Evolutionary conservation across 2,329 filamentous ascomycete species (phyloP).

Genomic region (Beauveria sp.): DNA sequence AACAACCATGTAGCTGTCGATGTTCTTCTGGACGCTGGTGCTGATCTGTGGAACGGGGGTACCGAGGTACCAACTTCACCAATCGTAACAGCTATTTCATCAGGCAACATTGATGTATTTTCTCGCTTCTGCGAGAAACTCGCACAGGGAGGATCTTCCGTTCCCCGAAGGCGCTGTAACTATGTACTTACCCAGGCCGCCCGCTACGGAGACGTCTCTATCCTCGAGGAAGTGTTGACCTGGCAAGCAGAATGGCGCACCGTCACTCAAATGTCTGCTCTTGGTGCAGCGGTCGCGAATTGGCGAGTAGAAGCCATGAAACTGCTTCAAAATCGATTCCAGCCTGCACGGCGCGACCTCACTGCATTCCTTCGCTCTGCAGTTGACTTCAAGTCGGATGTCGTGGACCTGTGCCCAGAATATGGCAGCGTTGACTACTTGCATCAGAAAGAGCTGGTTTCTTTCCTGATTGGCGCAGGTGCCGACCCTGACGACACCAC

Average conservation of each 20-base stretch:
- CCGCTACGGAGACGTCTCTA: neutral
- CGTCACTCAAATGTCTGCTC: neutral
- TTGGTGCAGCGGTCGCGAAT: neutral
- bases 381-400: conserved; percentile 1
- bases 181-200: neutral
- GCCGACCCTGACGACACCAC: neutral
- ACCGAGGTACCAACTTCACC: neutral
- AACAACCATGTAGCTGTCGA: conserved; percentile 2
- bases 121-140: neutral
- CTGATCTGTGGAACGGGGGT: neutral
- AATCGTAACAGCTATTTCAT: neutral
- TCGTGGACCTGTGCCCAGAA: neutral
- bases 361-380: neutral
- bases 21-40: conserved; percentile 4
- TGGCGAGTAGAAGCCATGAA: neutral
- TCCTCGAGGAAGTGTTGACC: conserved; percentile 2
- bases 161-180: neutral
- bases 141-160: neutral
- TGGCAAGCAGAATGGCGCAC: neutral
- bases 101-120: conserved; percentile 1
- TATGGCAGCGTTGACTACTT: neutral
- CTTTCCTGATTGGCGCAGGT: neutral
- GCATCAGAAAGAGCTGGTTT: conserved; percentile 2
- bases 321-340: conserved; percentile 1
- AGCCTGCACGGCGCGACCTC: neutral